Percentiles rank a stretch among this genome's conserved stretches.
Conservation (phyloP, 345 rosid genomes). For the Euphorbia peplus region DNA sequence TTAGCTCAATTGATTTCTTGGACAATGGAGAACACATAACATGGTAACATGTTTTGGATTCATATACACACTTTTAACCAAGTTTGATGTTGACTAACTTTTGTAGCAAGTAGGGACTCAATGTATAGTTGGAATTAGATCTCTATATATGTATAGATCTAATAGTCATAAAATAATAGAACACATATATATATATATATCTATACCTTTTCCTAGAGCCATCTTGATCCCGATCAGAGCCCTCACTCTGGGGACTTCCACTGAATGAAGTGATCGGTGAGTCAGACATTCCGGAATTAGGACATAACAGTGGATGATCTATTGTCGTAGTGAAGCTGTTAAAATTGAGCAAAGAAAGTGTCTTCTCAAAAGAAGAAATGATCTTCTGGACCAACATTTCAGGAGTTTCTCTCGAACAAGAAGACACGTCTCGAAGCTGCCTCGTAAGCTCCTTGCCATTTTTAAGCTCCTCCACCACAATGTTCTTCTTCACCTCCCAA, state of each 20-base stretch:
- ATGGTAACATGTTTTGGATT: too few species aligned
- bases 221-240: conserved; percentile 57
- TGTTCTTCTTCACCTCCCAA: conserved; percentile 48
- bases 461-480: conserved; percentile 47
- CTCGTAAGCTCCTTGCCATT: conserved; percentile 61
- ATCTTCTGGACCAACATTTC: conserved; percentile 49
- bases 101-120: too few species aligned
- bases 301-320: too few species aligned
- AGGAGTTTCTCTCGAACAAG: conserved; percentile 42
- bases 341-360: conserved; percentile 50
- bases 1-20: too few species aligned
- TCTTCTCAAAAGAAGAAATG: conserved; percentile 52
- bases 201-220: conserved; percentile 41
- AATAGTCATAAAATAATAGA: too few species aligned
- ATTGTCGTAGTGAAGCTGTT: conserved; percentile 10
- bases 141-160: too few species aligned
- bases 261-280: conserved; percentile 42
- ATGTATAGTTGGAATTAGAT: too few species aligned
- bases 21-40: too few species aligned
- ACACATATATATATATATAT: too few species aligned
- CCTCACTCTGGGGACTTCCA: conserved; percentile 68
- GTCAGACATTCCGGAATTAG: conserved; percentile 37
- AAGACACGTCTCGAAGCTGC: conserved; percentile 48
- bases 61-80: too few species aligned
- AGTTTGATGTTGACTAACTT: too few species aligned